These are phyloP conservation scores for Erodium trifolium DNA, from an alignment of 441 rosid genomes.

Conservation along the genomic window DNA sequence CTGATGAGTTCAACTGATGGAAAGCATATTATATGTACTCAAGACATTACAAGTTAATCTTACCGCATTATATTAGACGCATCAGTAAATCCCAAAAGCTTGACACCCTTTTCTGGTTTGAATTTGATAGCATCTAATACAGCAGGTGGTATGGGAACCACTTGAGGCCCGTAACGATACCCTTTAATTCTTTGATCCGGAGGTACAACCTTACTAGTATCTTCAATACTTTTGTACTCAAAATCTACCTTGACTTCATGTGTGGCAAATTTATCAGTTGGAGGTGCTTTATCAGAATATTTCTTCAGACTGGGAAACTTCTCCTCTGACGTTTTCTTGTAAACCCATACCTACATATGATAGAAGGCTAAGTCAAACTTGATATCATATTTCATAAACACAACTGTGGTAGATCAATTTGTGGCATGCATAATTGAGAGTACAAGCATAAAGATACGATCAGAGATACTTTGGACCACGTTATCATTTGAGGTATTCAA, in stretches of 20 bases:
- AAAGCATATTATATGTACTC: constrained; percentile 10
- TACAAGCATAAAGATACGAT: neutral
- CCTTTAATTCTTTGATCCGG: constrained; percentile 93
- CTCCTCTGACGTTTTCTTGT: constrained; percentile 87
- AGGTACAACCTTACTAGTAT: constrained; percentile 48
- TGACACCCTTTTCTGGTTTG: constrained; percentile 81
- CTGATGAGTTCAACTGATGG: neutral
- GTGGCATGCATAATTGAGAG: neutral
- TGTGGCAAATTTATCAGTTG: constrained; percentile 63
- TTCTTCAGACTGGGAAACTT: constrained; percentile 76
- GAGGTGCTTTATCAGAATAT: constrained; percentile 82
- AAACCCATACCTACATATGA: constrained; percentile 70
- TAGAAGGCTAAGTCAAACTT: constrained; percentile 7
- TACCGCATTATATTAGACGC: constrained; percentile 67
- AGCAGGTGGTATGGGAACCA: constrained; percentile 74
- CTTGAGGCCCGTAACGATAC: constrained; percentile 87
- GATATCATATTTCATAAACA: neutral
- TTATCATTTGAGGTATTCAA: neutral
- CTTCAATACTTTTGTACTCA: constrained; percentile 54
- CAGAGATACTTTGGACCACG: neutral
- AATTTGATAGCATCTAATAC: constrained; percentile 68
- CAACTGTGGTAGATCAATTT: neutral
- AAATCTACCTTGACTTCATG: constrained; percentile 86
- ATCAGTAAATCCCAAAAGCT: constrained; percentile 79
- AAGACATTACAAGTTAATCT: constrained; percentile 15